Conservation (phyloP, 1,284 basidiomycete genomes). For the Marasmius oreades region DNA sequence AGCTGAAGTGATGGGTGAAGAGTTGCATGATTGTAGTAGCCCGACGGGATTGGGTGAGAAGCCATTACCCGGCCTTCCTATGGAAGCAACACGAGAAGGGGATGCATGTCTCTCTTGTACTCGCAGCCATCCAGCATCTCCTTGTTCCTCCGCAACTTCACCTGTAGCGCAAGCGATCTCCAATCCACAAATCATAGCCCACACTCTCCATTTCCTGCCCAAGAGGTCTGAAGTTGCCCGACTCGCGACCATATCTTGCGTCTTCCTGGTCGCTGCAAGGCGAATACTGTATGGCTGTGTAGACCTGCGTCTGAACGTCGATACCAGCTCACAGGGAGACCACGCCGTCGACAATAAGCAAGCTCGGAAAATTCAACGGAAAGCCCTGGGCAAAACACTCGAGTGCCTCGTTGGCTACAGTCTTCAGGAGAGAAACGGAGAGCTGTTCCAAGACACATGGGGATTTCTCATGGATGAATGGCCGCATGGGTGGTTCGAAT, state of each 20-base stretch:
- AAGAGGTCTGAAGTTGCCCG: constrained; percentile 17
- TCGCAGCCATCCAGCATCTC: not conserved
- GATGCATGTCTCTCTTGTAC: not conserved
- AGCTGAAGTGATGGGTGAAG: not conserved
- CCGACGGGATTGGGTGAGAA: not conserved
- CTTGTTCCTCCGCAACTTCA: not conserved
- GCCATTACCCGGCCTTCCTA: not conserved
- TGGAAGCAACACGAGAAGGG: not conserved
- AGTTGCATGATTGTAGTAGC: not conserved
- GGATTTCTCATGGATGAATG: constrained; percentile 1
- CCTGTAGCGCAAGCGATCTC: not conserved
- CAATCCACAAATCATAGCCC: not conserved
- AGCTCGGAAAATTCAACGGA: not conserved
- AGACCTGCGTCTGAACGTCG: constrained; percentile 23
- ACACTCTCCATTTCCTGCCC: constrained; percentile 16
- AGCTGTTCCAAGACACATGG: not conserved
- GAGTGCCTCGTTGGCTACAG: not conserved
- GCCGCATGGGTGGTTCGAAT: not conserved
- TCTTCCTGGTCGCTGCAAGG: constrained; percentile 24
- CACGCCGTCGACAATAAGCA: too few relatives aligned
- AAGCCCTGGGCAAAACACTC: not conserved
- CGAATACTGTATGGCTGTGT: constrained; percentile 26
- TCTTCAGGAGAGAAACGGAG: not conserved
- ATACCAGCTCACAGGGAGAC: not conserved
- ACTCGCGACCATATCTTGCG: constrained; percentile 22